These are phyloP conservation scores for Clitopilus hobsonii DNA, from an alignment of 768 basidiomycete genomes.

Conservation along the genomic window DNA sequence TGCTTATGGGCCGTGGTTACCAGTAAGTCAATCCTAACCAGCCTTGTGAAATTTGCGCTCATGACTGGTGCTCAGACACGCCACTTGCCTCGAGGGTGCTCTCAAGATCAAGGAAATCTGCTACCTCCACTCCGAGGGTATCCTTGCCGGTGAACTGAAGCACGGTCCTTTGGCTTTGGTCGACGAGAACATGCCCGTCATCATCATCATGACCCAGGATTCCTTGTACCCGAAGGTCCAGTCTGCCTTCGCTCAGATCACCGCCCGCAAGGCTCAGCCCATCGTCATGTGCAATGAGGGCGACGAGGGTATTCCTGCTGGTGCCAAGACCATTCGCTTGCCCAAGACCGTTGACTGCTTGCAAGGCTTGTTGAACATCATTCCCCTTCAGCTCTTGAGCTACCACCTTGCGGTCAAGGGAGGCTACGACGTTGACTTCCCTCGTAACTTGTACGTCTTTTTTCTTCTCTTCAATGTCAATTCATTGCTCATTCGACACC, in stretches of 20 bases:
- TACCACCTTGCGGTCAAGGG: slow-evolving; percentile 96
- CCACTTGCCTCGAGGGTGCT: slow-evolving; percentile 96
- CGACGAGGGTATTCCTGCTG: slow-evolving; percentile 71
- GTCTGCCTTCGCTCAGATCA: slow-evolving; percentile 93
- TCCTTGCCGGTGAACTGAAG: slow-evolving; percentile 97
- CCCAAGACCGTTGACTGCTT: slow-evolving; percentile 92
- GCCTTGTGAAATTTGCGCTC: slow-evolving; percentile 1
- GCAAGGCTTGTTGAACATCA: slow-evolving; percentile 94
- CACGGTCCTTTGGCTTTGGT: slow-evolving; percentile 97
- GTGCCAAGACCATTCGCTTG: slow-evolving; percentile 86
- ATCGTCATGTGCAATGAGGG: slow-evolving; percentile 95
- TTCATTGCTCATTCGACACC: background rate
- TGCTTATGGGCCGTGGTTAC: slow-evolving; percentile 98
- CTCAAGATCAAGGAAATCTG: slow-evolving; percentile 99
- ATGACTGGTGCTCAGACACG: slow-evolving; percentile 49
- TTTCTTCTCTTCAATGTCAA: background rate
- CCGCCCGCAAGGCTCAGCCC: slow-evolving; percentile 92
- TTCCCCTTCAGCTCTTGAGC: slow-evolving; percentile 91
- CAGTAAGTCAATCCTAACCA: slow-evolving; percentile 50
- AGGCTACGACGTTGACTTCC: slow-evolving; percentile 98
- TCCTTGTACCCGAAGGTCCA: slow-evolving; percentile 98
- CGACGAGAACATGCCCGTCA: slow-evolving; percentile 98
- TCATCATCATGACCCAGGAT: slow-evolving; percentile 99
- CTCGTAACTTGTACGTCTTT: slow-evolving; percentile 79
- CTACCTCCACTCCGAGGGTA: slow-evolving; percentile 86